Evolutionary conservation across 1,284 basidiomycete species (phyloP).

Genomic region (Cutaneotrichosporon sp.): DNA sequence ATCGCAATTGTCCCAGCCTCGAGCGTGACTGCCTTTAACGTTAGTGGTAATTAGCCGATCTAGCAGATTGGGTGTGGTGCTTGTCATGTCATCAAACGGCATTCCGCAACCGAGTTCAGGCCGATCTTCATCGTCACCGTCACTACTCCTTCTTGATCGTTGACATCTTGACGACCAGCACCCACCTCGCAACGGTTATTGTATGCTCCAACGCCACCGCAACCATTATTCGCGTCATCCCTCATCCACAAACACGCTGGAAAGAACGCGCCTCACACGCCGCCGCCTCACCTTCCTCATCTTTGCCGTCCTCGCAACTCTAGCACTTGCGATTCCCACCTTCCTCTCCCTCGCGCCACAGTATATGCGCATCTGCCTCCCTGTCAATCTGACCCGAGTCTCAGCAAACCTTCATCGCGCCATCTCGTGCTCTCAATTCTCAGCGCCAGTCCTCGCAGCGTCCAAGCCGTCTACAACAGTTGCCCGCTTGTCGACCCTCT

Average conservation of each 20-base stretch:
- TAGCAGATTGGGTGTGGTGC: not conserved
- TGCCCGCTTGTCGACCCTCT: not conserved
- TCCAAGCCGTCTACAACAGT: not conserved
- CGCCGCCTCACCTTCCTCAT: not conserved
- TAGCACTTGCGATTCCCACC: conserved; percentile 4
- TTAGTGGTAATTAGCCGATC: not conserved
- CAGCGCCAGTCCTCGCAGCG: not conserved
- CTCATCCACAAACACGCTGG: not conserved
- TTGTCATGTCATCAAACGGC: too few relatives aligned
- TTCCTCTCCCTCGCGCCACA: conserved; percentile 10
- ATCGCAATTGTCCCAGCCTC: not conserved
- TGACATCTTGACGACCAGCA: not conserved
- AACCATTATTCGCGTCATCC: conserved; percentile 1
- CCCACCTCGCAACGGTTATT: too few relatives aligned
- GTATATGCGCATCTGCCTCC: conserved; percentile 44
- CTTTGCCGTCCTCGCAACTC: not conserved
- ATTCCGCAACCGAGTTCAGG: not conserved
- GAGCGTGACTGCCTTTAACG: not conserved
- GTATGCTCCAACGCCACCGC: conserved; percentile 2
- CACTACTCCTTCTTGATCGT: not conserved
- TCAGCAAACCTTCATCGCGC: conserved; percentile 31
- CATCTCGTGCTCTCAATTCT: conserved; percentile 24
- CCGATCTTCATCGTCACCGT: not conserved
- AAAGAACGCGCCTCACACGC: not conserved
- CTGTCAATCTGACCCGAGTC: conserved; percentile 36